Evolutionary conservation across 169 alveolate genomes (phyloP).

Genomic region (Babesia ovis): DNA sequence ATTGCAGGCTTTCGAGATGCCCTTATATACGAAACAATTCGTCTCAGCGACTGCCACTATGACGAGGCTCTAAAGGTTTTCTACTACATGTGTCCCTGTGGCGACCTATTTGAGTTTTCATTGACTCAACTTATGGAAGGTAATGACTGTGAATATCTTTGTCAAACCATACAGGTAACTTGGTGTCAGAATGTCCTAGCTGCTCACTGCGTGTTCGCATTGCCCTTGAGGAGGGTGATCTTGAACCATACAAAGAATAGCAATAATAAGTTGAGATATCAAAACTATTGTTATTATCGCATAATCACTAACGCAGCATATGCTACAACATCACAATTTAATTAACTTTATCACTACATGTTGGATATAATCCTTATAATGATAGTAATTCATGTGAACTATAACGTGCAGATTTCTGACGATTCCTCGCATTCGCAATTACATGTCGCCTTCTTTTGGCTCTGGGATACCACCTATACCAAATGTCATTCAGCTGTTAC

Average conservation of each 20-base stretch:
- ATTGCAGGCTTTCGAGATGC: conserved; percentile 53
- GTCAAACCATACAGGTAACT: conserved; percentile 29
- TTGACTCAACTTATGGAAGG: conserved; percentile 45
- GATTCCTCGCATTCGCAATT: conserved; percentile 40
- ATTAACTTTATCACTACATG: not conserved
- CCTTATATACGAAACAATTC: conserved; percentile 53
- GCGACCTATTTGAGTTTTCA: conserved; percentile 59
- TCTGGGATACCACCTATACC: conserved; percentile 52
- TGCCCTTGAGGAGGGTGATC: conserved; percentile 46
- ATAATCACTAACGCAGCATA: too few species aligned
- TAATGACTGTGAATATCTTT: not conserved
- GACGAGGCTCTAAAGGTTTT: conserved; percentile 34
- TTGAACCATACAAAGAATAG: conserved; percentile 31
- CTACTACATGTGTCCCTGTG: conserved; percentile 64
- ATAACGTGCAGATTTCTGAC: not conserved
- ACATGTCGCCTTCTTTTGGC: conserved; percentile 59
- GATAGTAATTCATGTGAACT: conserved; percentile 15
- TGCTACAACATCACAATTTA: not conserved
- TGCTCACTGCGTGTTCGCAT: conserved; percentile 56
- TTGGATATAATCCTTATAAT: not conserved
- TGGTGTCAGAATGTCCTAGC: conserved; percentile 67
- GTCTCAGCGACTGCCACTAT: conserved; percentile 61
- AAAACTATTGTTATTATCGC: too few species aligned
- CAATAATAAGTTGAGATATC: not conserved
- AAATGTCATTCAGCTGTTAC: not conserved